Conservation (phyloP, 257 asterid genomes). For the Apocynum venetum region DNA sequence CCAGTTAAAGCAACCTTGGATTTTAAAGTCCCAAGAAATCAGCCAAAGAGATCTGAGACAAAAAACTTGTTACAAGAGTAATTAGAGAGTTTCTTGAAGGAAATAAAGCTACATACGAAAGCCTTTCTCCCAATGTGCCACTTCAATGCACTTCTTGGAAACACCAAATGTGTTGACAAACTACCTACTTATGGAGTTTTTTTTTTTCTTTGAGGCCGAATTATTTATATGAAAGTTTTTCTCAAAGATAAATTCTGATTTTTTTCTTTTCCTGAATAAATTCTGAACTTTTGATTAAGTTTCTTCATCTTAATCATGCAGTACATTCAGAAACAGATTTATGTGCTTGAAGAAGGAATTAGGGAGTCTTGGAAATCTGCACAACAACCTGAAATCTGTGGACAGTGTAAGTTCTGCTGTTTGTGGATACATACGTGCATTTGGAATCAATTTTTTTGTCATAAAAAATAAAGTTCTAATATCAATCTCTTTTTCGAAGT, state of each 20-base stretch:
- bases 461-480: not conserved
- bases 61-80: not conserved
- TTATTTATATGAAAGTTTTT: not conserved
- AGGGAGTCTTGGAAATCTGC: conserved; percentile 75
- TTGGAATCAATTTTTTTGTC: not conserved
- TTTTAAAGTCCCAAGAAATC: not conserved
- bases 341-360: conserved; percentile 73
- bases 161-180: not conserved
- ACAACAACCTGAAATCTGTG: conserved; percentile 31
- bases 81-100: not conserved
- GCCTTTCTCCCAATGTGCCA: not conserved
- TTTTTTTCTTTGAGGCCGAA: no score
- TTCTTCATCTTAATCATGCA: conserved; percentile 32
- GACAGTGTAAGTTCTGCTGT: conserved; percentile 49
- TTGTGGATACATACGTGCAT: conserved; percentile 16
- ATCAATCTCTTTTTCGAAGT: no score
- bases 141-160: not conserved
- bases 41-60: not conserved
- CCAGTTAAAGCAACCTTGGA: not conserved
- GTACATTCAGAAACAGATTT: conserved; percentile 82
- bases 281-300: not conserved
- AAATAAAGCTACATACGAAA: not conserved
- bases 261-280: not conserved
- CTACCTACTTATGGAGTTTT: not conserved
- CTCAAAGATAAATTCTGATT: not conserved